Conservation (phyloP, 441 rosid genomes). For the Populus hybrid region DNA sequence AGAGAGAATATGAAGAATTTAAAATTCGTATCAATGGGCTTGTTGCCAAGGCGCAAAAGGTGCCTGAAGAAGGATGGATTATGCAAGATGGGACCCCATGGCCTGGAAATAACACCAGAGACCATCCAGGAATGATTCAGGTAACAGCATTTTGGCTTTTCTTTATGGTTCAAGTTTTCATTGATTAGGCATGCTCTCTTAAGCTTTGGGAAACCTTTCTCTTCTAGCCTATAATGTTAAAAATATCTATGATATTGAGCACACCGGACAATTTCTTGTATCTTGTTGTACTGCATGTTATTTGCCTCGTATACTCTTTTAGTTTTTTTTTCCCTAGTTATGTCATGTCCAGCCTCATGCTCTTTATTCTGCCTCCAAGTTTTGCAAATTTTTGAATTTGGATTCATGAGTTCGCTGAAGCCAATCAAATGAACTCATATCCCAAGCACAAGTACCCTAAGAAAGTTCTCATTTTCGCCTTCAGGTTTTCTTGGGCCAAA, state of each 20-base stretch:
- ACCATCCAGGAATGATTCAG: conserved; percentile 99
- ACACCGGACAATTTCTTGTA: not conserved
- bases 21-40: conserved; percentile 86
- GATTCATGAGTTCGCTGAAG: not conserved
- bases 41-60: conserved; percentile 84
- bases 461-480: conserved; percentile 11
- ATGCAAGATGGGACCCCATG: conserved; percentile 99
- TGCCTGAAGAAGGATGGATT: conserved; percentile 98
- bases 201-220: not conserved
- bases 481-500: conserved; percentile 98
- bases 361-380: not conserved
- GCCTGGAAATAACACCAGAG: conserved; percentile 98
- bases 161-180: not conserved
- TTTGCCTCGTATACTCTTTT: not conserved
- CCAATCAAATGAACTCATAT: not conserved
- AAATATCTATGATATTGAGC: not conserved
- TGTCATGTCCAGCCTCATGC: not conserved
- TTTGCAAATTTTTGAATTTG: conserved; percentile 3
- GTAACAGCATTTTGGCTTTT: conserved; percentile 27
- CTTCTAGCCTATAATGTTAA: not conserved
- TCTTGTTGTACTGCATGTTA: not conserved
- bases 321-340: not conserved
- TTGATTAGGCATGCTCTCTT: not conserved
- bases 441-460: not conserved
- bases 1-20: conserved; percentile 98